phyloP scores from a whole-genome alignment of 106 monocot species.

The Phalaenopsis aphrodite region DNA sequence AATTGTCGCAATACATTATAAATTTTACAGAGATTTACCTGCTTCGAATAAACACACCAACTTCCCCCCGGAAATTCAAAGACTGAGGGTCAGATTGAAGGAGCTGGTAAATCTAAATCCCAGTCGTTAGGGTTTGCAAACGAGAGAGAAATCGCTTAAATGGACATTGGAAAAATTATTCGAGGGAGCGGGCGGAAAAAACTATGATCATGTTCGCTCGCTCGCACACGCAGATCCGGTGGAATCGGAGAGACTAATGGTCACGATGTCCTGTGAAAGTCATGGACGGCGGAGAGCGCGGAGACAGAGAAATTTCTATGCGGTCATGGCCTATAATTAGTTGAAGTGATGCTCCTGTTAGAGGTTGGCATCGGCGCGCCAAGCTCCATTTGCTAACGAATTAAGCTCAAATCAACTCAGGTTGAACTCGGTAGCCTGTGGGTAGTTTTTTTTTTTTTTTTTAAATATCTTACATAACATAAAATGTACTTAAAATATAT shows the following conservation, averaged over 20 bases:
- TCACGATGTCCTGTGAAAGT: background rate
- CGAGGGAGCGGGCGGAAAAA: background rate
- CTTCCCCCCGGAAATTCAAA: background rate
- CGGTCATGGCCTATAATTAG: background rate
- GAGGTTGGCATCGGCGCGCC: too few species aligned
- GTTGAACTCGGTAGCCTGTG: too few species aligned
- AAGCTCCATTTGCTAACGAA: too few species aligned
- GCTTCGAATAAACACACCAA: background rate
- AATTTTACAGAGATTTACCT: background rate
- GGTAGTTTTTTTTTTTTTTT: too few species aligned
- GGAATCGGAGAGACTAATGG: background rate
- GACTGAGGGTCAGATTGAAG: background rate
- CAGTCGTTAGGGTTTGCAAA: background rate
- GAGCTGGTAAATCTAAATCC: background rate
- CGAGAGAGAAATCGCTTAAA: background rate
- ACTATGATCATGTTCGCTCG: background rate
- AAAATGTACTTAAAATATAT: too few species aligned
- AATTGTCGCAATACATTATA: background rate
- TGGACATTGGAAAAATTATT: background rate
- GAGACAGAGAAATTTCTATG: background rate
- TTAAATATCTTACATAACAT: too few species aligned
- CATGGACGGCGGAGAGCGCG: background rate
- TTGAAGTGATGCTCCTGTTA: too few species aligned
- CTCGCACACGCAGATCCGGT: background rate
- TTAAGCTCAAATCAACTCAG: too few species aligned